Evolutionary conservation across 495 filamentous ascomycete genomes (phyloP).

Genomic region (Aspergillus sclerotioniger): DNA sequence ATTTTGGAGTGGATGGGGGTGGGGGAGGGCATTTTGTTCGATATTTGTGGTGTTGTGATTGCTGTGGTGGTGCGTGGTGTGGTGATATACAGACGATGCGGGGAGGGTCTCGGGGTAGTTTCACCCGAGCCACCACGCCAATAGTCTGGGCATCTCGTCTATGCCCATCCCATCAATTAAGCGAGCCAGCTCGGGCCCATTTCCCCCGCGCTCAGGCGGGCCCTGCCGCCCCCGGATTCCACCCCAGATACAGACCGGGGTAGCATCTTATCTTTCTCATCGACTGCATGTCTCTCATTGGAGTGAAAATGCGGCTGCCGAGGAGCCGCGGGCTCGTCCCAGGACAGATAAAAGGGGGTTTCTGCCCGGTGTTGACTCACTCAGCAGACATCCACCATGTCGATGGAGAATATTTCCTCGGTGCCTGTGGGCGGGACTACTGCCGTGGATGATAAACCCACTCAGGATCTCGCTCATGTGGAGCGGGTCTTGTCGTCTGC

Average conservation of each 20-base stretch:
- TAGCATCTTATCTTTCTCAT: neutral
- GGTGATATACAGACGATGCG: too few relatives aligned
- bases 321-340: neutral
- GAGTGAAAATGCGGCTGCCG: neutral
- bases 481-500: constrained; percentile 43
- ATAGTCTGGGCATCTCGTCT: too few relatives aligned
- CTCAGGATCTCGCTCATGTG: constrained; percentile 46
- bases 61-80: neutral
- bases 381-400: neutral
- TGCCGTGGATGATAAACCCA: neutral
- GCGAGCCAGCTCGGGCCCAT: neutral
- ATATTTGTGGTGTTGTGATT: too few relatives aligned
- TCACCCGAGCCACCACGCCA: too few relatives aligned
- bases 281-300: neutral
- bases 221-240: neutral
- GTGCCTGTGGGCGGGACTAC: neutral
- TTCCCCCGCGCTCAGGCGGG: neutral
- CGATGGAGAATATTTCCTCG: neutral
- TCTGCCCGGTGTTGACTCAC: neutral
- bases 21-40: too few relatives aligned
- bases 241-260: neutral
- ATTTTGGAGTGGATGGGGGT: constrained; percentile 39
- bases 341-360: neutral
- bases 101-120: too few relatives aligned
- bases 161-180: too few relatives aligned